Conservation (phyloP, 2,329 filamentous ascomycete genomes). For the Diaporthe citriasiana region DNA sequence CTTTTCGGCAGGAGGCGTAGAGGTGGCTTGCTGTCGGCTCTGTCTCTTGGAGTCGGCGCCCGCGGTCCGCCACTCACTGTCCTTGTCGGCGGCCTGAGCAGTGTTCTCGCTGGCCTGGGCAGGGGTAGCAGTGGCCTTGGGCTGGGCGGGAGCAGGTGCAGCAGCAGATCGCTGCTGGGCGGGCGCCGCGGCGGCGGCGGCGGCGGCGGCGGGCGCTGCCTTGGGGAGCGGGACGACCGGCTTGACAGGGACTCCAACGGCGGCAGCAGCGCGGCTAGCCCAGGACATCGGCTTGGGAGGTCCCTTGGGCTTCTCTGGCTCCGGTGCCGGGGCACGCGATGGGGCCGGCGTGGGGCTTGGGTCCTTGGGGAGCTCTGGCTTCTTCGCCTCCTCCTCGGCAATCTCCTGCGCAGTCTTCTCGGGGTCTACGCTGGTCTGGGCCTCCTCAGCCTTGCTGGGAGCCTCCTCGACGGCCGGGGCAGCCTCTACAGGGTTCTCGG, state of each 20-base stretch:
- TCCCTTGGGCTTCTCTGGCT: slow-evolving; percentile 62
- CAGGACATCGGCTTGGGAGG: slow-evolving; percentile 77
- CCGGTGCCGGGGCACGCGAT: slow-evolving; percentile 61
- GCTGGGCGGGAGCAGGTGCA: slow-evolving; percentile 56
- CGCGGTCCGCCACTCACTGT: slow-evolving; percentile 90
- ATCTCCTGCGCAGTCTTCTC: slow-evolving; percentile 67
- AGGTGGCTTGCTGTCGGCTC: slow-evolving; percentile 77
- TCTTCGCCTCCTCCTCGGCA: slow-evolving; percentile 68
- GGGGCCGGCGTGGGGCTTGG: slow-evolving; percentile 69
- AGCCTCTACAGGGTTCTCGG: slow-evolving; percentile 51
- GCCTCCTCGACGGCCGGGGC: slow-evolving; percentile 48
- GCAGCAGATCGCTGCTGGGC: slow-evolving; percentile 67
- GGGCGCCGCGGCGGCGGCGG: slow-evolving; percentile 62
- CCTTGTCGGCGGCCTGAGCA: slow-evolving; percentile 62
- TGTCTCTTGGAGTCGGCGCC: slow-evolving; percentile 88
- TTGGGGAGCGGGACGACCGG: slow-evolving; percentile 65
- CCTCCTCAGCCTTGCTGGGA: slow-evolving; percentile 51
- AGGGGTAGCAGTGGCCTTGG: slow-evolving; percentile 56
- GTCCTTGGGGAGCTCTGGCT: slow-evolving; percentile 77
- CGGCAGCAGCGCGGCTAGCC: slow-evolving; percentile 78
- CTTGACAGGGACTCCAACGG: slow-evolving; percentile 59
- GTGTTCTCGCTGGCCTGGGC: slow-evolving; percentile 64
- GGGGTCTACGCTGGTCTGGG: slow-evolving; percentile 56
- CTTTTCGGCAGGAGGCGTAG: slow-evolving; percentile 73
- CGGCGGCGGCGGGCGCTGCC: slow-evolving; percentile 66